These are phyloP conservation scores for Microsporum audouinii DNA, from an alignment of 2,329 filamentous ascomycete genomes.

Conservation along the genomic window DNA sequence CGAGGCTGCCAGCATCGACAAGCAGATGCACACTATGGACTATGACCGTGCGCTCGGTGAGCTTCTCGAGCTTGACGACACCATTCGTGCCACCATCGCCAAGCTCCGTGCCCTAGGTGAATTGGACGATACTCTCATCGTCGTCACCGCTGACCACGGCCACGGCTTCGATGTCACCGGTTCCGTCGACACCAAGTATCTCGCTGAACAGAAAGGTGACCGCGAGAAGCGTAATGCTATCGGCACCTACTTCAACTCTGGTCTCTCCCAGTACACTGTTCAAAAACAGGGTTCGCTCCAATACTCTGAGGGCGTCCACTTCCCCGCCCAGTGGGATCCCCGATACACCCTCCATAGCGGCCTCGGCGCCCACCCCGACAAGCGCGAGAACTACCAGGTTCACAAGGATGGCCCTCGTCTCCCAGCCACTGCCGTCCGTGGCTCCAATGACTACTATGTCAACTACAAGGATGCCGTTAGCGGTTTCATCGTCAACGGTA, in stretches of 20 bases:
- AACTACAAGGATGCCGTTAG: slow-evolving; percentile 54
- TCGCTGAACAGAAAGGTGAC: slow-evolving; percentile 52
- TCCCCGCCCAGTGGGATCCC: slow-evolving; percentile 75
- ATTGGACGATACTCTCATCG: slow-evolving; percentile 63
- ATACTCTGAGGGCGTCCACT: slow-evolving; percentile 63
- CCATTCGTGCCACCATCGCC: slow-evolving; percentile 60
- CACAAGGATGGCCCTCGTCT: slow-evolving; percentile 53
- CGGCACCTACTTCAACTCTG: slow-evolving; percentile 61
- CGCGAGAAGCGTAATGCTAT: slow-evolving; percentile 65
- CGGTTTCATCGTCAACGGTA: slow-evolving; percentile 67
- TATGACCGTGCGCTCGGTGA: slow-evolving; percentile 79
- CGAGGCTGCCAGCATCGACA: slow-evolving; percentile 75
- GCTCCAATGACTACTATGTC: slow-evolving; percentile 49
- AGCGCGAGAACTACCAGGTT: slow-evolving; percentile 63
- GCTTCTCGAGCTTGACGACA: slow-evolving; percentile 75
- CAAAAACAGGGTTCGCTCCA: slow-evolving; percentile 46
- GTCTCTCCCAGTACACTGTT: slow-evolving; percentile 62
- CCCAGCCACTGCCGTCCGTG: slow-evolving; percentile 45
- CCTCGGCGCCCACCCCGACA: slow-evolving; percentile 60
- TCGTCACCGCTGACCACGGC: slow-evolving; percentile 80
- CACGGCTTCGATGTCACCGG: slow-evolving; percentile 84
- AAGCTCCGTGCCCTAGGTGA: slow-evolving; percentile 55
- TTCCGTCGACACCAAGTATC: slow-evolving; percentile 67
- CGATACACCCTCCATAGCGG: slow-evolving; percentile 70
- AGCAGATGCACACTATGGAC: slow-evolving; percentile 78